phyloP scores from a whole-genome alignment of 495 filamentous ascomycete species.

The Penicillium salamii region DNA sequence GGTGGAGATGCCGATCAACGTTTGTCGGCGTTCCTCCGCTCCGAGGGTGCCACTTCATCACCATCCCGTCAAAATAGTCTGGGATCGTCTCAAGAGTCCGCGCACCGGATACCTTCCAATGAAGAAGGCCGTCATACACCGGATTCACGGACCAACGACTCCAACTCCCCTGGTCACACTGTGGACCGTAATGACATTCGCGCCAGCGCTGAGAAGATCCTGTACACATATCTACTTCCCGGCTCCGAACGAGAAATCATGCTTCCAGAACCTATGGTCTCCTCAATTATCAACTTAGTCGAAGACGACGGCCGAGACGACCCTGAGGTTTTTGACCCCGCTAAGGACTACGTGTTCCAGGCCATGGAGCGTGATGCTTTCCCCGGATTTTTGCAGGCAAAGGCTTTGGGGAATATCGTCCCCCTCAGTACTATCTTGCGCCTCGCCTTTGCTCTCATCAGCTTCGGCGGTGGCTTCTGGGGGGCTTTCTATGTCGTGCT shows the following conservation, averaged over 20 bases:
- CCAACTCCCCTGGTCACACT: conserved; percentile 77
- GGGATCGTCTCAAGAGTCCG: conserved; percentile 44
- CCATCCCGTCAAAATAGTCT: conserved; percentile 70
- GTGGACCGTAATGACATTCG: conserved; percentile 84
- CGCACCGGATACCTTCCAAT: conserved; percentile 31
- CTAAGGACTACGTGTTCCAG: conserved; percentile 99
- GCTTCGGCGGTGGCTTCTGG: conserved; percentile 92
- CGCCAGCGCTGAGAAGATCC: conserved; percentile 92
- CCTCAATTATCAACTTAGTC: conserved; percentile 75
- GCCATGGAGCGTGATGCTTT: conserved; percentile 99
- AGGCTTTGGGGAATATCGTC: conserved; percentile 92
- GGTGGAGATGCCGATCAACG: conserved; percentile 73
- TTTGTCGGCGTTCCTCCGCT: conserved; percentile 83
- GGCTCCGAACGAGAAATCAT: conserved; percentile 94
- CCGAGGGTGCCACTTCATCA: conserved; percentile 55
- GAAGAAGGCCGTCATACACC: conserved; percentile 66
- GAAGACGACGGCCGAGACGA: conserved; percentile 90
- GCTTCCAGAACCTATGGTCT: conserved; percentile 79
- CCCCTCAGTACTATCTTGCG: conserved; percentile 81
- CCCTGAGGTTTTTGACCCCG: conserved; percentile 93
- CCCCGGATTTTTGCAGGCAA: conserved; percentile 90
- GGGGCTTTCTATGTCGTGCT: conserved; percentile 89
- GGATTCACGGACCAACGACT: conserved; percentile 49
- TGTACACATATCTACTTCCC: conserved; percentile 91
- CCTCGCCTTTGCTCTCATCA: conserved; percentile 78